Conservation (phyloP, 495 filamentous ascomycete genomes). For the Pseudevernia furfuracea region DNA sequence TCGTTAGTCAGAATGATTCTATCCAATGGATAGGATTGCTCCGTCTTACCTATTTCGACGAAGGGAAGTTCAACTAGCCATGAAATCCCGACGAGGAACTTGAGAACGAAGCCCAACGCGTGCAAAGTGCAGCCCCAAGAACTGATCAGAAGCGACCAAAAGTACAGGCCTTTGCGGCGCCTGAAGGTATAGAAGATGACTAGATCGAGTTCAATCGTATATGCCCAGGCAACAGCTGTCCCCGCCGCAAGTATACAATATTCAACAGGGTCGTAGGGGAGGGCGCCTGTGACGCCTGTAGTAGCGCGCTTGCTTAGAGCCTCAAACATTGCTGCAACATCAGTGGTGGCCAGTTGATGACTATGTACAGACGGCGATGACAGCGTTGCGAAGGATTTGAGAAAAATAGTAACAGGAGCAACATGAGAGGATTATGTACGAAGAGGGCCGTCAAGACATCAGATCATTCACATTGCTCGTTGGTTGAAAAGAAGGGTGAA, state of each 20-base stretch:
- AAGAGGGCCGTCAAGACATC: background rate
- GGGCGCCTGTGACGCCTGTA: slow-evolving; percentile 19
- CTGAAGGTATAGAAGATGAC: slow-evolving; percentile 43
- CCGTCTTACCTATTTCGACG: slow-evolving; percentile 21
- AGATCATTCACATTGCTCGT: slow-evolving; percentile 11
- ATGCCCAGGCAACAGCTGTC: slow-evolving; percentile 27
- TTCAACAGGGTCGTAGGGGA: slow-evolving; percentile 21
- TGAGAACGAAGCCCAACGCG: slow-evolving; percentile 53
- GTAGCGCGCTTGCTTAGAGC: slow-evolving; percentile 17
- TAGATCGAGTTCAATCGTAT: slow-evolving; percentile 28
- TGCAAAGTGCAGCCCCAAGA: slow-evolving; percentile 52
- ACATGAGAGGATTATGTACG: slow-evolving; percentile 2
- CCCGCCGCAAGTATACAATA: slow-evolving; percentile 27
- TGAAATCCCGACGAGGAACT: slow-evolving; percentile 42
- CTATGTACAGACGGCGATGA: background rate
- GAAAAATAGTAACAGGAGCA: background rate
- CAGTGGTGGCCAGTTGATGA: background rate
- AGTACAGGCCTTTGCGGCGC: slow-evolving; percentile 42
- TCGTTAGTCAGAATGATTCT: slow-evolving; percentile 38
- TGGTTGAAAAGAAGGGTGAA: background rate
- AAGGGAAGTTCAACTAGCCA: slow-evolving; percentile 21
- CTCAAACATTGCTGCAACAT: slow-evolving; percentile 10
- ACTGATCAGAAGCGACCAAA: slow-evolving; percentile 48
- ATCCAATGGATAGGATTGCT: slow-evolving; percentile 32
- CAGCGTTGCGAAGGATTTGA: background rate